Evolutionary conservation across 2,329 filamentous ascomycete genomes (phyloP).

Genomic region (Fusarium sororula): DNA sequence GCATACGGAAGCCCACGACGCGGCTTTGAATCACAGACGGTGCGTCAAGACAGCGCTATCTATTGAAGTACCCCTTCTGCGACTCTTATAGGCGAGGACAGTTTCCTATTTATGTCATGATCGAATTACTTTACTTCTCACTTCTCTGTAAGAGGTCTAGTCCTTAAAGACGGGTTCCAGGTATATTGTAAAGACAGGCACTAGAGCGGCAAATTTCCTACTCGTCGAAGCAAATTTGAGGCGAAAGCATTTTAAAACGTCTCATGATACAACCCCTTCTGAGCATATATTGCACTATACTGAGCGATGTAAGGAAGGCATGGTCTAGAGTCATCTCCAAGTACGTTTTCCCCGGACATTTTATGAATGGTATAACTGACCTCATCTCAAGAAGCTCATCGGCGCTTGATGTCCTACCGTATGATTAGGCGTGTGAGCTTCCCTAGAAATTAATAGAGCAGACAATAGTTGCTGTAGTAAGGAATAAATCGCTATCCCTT

Average conservation of each 20-base stretch:
- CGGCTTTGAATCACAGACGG: neutral
- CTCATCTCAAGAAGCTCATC: neutral
- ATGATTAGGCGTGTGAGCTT: neutral
- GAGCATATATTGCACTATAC: neutral
- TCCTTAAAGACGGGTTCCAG: too few relatives aligned
- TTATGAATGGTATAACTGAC: neutral
- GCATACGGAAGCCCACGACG: neutral
- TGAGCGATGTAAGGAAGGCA: fast-evolving
- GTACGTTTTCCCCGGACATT: fast-evolving
- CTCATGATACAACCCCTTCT: too few relatives aligned
- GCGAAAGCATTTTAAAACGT: neutral
- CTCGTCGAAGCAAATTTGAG: neutral
- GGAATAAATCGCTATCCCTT: neutral
- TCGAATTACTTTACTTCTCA: fast-evolving
- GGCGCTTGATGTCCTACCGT: neutral
- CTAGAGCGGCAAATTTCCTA: neutral
- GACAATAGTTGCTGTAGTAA: neutral
- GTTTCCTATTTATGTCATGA: neutral
- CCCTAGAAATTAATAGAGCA: neutral
- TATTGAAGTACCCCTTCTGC: neutral
- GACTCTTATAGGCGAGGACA: neutral
- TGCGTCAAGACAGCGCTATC: neutral
- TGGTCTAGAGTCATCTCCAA: neutral
- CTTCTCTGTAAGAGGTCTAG: neutral
- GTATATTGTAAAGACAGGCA: neutral